Evolutionary conservation across 345 rosid genomes (phyloP), one percentile per base, ranked within the genome.

Genomic region (Dipteronia sinensis): DNA sequence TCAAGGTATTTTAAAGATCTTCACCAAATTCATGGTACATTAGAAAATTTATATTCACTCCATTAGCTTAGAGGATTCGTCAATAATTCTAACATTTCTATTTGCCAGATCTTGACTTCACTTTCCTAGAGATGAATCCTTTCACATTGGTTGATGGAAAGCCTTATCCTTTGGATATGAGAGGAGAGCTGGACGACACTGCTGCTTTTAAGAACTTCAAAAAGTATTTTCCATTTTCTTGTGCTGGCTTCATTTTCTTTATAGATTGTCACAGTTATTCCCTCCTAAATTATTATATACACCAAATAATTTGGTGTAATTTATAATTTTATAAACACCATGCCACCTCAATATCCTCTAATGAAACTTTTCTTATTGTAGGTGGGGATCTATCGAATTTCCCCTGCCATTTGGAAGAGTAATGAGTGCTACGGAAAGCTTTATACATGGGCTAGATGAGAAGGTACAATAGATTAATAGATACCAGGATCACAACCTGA

Each of bases 71-170:
- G 31, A 40, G 55, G 74, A 72, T 22, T 78, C 22, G 67, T 72
- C 49, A 19, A 59, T 82, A 71, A 85, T 20, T 62, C 56, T 46
- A 10, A 49, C 64, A 12, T 72, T 65, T 80, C 73, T 53, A 67
- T 56, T 66, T 49, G 0, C 67, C 83, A 96, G 98, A 93, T 89
- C 89, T 96, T 76, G 99, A 96, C 88, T 94, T 96, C 87, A 94
- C 97, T 58, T 94, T 94, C 90, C 89, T 96, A 25, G 99, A 96
- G 90, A 96, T 96, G 99, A 94, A 96, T 83, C 99, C 99, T 62
- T 96, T 96, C 80, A 81, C 99, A 38, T 81, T 96, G 80, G 94
- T 94, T 80, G 87, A 92, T 69, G 93, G 94, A 78, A 96, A 89
- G 88, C 99, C 98, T 80, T 96, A 96, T 87, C 98, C 98, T 71